phyloP scores from a whole-genome alignment of 139 green algal species.

The Chlamydomonas asymmetrica region DNA sequence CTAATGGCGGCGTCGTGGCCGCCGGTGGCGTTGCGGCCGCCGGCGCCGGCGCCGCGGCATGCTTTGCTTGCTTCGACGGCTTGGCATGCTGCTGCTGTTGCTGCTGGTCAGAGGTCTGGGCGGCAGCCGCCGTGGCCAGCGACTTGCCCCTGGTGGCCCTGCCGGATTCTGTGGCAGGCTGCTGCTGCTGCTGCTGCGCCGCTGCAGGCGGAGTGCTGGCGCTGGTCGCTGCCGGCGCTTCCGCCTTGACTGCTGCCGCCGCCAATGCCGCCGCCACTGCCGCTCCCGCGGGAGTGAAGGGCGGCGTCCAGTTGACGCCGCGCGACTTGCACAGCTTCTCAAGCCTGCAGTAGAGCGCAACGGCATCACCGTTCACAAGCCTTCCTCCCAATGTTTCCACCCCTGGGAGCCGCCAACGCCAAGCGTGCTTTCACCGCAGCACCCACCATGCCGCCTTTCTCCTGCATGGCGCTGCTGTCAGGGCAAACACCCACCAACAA shows the following conservation, averaged over 20 bases:
- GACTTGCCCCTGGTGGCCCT: constrained; percentile 6
- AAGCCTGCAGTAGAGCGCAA: constrained; percentile 33
- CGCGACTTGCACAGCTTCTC: constrained; percentile 50
- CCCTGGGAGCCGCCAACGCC: no score
- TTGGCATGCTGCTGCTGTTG: no score
- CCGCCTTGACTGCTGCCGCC: background rate
- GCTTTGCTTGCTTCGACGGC: background rate
- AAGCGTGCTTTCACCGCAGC: no score
- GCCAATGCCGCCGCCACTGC: background rate
- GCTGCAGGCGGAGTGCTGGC: background rate
- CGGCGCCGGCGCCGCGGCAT: background rate
- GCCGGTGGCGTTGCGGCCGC: background rate
- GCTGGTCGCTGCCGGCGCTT: background rate
- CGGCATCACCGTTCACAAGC: no score
- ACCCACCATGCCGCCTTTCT: no score
- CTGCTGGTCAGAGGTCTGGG: no score
- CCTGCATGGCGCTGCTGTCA: no score
- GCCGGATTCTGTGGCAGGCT: background rate
- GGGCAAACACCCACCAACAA: no score
- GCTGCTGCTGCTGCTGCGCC: constrained; percentile 1
- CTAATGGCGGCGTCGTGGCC: background rate
- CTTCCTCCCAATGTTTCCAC: no score
- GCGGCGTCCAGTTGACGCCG: constrained; percentile 41
- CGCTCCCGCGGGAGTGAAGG: background rate
- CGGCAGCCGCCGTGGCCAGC: background rate